A percentile compares a stretch with the other conserved stretches of the same genome.
phyloP scores from a whole-genome alignment of 2,329 filamentous ascomycete species.

The Whalleya microplaca region DNA sequence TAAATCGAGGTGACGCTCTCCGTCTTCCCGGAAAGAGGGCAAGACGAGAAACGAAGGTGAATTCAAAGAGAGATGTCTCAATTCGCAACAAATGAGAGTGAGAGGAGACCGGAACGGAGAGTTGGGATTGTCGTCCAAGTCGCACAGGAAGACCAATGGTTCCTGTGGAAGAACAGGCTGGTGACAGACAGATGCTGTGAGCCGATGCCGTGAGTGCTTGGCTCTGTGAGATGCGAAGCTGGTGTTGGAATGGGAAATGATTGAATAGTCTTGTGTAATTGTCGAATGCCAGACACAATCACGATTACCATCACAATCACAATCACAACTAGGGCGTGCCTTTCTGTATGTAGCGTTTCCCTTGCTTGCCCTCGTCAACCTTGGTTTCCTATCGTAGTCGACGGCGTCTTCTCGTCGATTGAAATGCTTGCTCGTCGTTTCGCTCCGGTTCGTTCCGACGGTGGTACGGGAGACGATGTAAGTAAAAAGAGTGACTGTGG shows the following conservation, averaged over 20 bases:
- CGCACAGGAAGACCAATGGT: conserved; percentile 28
- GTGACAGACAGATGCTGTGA: conserved; percentile 32
- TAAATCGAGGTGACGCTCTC: conserved; percentile 21
- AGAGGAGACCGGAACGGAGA: background rate
- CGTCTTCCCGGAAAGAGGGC: conserved; percentile 14
- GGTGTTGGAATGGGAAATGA: conserved; percentile 25
- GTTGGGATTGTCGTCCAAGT: conserved; percentile 14
- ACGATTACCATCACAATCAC: conserved; percentile 2
- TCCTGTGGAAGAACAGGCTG: conserved; percentile 34
- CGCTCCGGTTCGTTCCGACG: conserved; percentile 1
- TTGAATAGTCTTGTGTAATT: conserved; percentile 15
- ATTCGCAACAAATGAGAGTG: conserved; percentile 1
- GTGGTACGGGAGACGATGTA: background rate
- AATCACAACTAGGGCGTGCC: no score
- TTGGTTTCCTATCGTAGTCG: background rate
- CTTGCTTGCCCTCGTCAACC: background rate
- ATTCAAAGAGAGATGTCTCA: conserved; percentile 5
- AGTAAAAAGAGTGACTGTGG: conserved; percentile 28
- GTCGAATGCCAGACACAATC: conserved; percentile 14
- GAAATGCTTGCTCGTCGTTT: conserved; percentile 1
- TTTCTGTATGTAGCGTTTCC: no score
- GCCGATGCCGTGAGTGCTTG: conserved; percentile 26
- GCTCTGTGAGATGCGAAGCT: conserved; percentile 17
- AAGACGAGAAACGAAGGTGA: conserved; percentile 13
- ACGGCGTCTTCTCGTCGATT: conserved; percentile 1